A percentile compares a stretch with the other conserved stretches of the same genome.
Evolutionary conservation across 352 stramenopile genomes (phyloP).

Genomic region (Globisporangium solare): DNA sequence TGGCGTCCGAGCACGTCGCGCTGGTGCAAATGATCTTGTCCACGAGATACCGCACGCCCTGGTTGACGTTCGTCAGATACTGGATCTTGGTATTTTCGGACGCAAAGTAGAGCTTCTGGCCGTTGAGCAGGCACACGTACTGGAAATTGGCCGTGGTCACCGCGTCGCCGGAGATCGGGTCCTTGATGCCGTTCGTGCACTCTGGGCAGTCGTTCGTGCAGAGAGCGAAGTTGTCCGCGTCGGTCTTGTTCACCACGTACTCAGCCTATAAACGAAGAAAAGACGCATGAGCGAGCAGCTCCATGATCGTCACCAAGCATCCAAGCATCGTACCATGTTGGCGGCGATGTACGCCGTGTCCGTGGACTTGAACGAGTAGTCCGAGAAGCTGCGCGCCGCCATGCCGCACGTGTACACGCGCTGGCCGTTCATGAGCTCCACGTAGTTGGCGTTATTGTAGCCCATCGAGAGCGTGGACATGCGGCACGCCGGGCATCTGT

Average conservation of each 20-base stretch:
- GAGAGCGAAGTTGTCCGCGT: slow-evolving; percentile 26
- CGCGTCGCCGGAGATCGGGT: slow-evolving; percentile 55
- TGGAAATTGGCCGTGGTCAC: slow-evolving; percentile 59
- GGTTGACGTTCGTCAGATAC: slow-evolving; percentile 61
- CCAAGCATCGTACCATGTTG: slow-evolving; percentile 48
- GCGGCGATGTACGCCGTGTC: slow-evolving; percentile 69
- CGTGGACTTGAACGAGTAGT: slow-evolving; percentile 54
- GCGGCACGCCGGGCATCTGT: slow-evolving; percentile 68
- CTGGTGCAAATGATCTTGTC: slow-evolving; percentile 49
- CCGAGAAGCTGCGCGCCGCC: slow-evolving; percentile 35
- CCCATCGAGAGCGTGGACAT: slow-evolving; percentile 49
- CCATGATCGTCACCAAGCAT: not conserved
- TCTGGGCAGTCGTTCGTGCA: slow-evolving; percentile 37
- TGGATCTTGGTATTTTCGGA: slow-evolving; percentile 57
- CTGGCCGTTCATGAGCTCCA: slow-evolving; percentile 57
- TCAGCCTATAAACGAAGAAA: slow-evolving; percentile 22
- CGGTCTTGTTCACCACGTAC: slow-evolving; percentile 45
- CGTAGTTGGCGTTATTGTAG: slow-evolving; percentile 66
- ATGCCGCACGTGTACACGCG: slow-evolving; percentile 77
- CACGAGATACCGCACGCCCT: slow-evolving; percentile 43
- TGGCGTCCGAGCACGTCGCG: slow-evolving; percentile 50
- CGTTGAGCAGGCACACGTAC: slow-evolving; percentile 66
- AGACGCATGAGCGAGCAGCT: slow-evolving; percentile 1
- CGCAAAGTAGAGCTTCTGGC: slow-evolving; percentile 85
- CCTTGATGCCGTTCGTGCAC: slow-evolving; percentile 41